These are phyloP conservation scores for Gossypium raimondii DNA, from an alignment of 345 rosid genomes.

Conservation along the genomic window DNA sequence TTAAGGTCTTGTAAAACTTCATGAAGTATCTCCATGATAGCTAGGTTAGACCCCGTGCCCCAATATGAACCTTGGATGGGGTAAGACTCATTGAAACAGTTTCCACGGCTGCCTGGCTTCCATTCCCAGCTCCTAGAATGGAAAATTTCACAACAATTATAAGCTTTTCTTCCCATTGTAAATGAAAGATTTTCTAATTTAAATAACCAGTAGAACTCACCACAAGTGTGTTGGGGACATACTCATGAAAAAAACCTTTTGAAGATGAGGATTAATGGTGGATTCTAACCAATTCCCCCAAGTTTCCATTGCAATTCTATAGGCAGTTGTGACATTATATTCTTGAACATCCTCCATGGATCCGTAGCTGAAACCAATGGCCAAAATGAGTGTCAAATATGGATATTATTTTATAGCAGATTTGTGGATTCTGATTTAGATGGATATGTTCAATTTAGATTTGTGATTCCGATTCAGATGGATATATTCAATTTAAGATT, in stretches of 20 bases:
- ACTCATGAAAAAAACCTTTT: conserved; percentile 83
- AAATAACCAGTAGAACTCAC: conserved; percentile 32
- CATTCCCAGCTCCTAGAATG: conserved; percentile 90
- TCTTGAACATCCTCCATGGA: conserved; percentile 41
- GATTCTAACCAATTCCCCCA: conserved; percentile 80
- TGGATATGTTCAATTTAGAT: too few relatives aligned
- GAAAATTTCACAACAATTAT: background rate
- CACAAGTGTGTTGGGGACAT: conserved; percentile 93
- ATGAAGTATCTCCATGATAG: conserved; percentile 61
- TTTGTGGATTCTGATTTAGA: too few relatives aligned
- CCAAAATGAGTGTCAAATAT: background rate
- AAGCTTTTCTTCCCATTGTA: background rate
- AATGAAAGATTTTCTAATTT: background rate
- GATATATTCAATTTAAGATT: too few relatives aligned
- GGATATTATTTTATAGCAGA: too few relatives aligned
- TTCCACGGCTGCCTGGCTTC: conserved; percentile 68
- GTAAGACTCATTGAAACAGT: conserved; percentile 66
- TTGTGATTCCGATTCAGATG: too few relatives aligned
- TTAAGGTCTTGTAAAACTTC: conserved; percentile 40
- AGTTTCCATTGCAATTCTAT: conserved; percentile 64
- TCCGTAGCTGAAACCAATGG: conserved; percentile 45
- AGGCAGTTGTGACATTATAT: conserved; percentile 72
- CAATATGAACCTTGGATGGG: conserved; percentile 63
- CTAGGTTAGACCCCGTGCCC: conserved; percentile 86
- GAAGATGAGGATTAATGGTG: conserved; percentile 55